Evolutionary conservation across 2,329 filamentous ascomycete species (phyloP).

Genomic region (Dactylellina sp.): DNA sequence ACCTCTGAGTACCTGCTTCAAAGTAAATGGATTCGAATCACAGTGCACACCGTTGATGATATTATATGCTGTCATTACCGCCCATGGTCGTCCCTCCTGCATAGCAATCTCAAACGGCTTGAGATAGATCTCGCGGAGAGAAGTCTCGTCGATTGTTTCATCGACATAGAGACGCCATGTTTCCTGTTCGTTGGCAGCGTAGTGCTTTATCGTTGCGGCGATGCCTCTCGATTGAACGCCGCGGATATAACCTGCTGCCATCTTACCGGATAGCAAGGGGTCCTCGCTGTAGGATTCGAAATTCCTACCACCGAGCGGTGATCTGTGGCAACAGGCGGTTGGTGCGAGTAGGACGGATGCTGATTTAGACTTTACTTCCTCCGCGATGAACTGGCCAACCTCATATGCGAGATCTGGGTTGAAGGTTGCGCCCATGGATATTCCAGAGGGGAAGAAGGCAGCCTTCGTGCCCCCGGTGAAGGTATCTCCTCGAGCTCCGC

Average conservation of each 20-base stretch:
- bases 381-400: constrained; percentile 60
- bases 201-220: constrained; percentile 80
- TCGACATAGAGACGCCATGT: constrained; percentile 75
- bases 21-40: constrained; percentile 62
- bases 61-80: constrained; percentile 77
- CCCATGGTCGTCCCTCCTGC: constrained; percentile 75
- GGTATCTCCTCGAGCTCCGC: constrained; percentile 58
- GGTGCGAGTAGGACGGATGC: constrained; percentile 72
- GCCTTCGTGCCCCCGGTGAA: constrained; percentile 57
- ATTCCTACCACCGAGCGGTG: constrained; percentile 83
- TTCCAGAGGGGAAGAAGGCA: constrained; percentile 58
- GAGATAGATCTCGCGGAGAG: constrained; percentile 78
- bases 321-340: constrained; percentile 79
- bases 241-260: constrained; percentile 72
- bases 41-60: constrained; percentile 72
- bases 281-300: constrained; percentile 87
- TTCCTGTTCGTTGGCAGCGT: constrained; percentile 79
- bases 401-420: constrained; percentile 59
- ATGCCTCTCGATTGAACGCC: constrained; percentile 76
- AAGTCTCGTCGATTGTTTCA: constrained; percentile 73
- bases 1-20: constrained; percentile 61
- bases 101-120: constrained; percentile 80
- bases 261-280: constrained; percentile 74
- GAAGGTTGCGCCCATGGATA: constrained; percentile 61
- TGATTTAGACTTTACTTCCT: constrained; percentile 60